A percentile compares a stretch with the other conserved stretches of the same genome.
phyloP scores from a whole-genome alignment of 305 asterid genomes.

The Fraxinus latifolia region DNA sequence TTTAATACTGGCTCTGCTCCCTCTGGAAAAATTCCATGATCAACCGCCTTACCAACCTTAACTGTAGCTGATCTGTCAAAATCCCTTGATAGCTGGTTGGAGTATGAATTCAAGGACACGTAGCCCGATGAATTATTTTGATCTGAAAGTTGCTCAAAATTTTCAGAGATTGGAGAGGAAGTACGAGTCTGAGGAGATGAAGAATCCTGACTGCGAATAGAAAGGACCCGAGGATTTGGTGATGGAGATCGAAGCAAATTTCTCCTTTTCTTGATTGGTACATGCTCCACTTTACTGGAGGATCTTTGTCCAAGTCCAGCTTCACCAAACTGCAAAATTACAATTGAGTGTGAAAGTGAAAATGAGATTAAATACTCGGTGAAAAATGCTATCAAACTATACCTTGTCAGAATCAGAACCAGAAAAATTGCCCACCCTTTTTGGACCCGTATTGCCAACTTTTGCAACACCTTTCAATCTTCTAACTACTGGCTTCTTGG shows the following conservation, averaged over 20 bases:
- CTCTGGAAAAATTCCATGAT: slow-evolving; percentile 25
- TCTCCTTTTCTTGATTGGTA: slow-evolving; percentile 71
- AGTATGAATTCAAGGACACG: slow-evolving; percentile 29
- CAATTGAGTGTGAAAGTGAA: background rate
- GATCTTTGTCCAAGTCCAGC: slow-evolving; percentile 34
- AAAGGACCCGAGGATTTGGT: slow-evolving; percentile 31
- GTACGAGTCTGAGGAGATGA: slow-evolving; percentile 35
- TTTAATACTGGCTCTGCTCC: slow-evolving; percentile 26
- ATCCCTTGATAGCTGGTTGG: slow-evolving; percentile 30
- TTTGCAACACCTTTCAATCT: slow-evolving; percentile 42
- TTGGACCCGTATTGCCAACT: slow-evolving; percentile 47
- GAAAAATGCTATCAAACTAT: slow-evolving; percentile 1
- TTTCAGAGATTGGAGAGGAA: slow-evolving; percentile 44
- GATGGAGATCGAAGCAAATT: slow-evolving; percentile 44
- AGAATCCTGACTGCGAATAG: slow-evolving; percentile 28
- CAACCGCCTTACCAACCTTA: slow-evolving; percentile 25
- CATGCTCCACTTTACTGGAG: slow-evolving; percentile 43
- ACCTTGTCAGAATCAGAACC: slow-evolving; percentile 80
- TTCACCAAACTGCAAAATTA: slow-evolving; percentile 46
- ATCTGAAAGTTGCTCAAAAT: slow-evolving; percentile 29
- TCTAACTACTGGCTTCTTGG: slow-evolving; percentile 58
- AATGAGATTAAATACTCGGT: slow-evolving; percentile 4
- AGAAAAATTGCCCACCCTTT: slow-evolving; percentile 69
- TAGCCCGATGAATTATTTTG: slow-evolving; percentile 39
- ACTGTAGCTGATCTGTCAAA: slow-evolving; percentile 27